A percentile compares a stretch with the other conserved stretches of the same genome.
Evolutionary conservation across 2,329 filamentous ascomycete species (phyloP).

Genomic region (Pestalotiopsis sp.): DNA sequence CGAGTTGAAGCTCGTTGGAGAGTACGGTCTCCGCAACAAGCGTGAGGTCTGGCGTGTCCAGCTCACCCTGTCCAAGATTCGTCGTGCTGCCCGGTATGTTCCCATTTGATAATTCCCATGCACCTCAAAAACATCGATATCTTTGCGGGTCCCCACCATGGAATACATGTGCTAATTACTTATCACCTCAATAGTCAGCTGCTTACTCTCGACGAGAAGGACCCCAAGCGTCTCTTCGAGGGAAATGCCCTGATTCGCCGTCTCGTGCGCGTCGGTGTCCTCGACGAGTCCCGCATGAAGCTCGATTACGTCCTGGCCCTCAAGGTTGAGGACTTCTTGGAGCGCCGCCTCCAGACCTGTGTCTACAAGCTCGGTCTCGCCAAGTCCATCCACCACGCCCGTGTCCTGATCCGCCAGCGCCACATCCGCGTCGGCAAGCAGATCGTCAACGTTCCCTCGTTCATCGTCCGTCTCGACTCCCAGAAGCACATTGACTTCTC

Average conservation of each 20-base stretch:
- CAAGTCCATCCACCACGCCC: conserved; percentile 99
- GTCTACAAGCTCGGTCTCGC: conserved; percentile 99
- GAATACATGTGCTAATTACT: conserved; percentile 14
- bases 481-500: conserved; percentile 99
- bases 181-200: conserved; percentile 75
- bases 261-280: conserved; percentile 99
- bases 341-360: conserved; percentile 99
- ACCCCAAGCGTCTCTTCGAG: conserved; percentile 99
- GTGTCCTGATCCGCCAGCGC: conserved; percentile 99
- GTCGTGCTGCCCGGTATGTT: conserved; percentile 98
- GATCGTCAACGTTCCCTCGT: conserved; percentile 99
- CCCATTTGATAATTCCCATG: neutral
- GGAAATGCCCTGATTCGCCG: conserved; percentile 99
- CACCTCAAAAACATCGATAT: neutral
- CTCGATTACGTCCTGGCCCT: conserved; percentile 99
- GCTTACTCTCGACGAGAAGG: conserved; percentile 99
- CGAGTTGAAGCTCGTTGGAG: conserved; percentile 99
- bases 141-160: neutral
- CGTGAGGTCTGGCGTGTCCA: conserved; percentile 99
- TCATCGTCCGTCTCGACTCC: conserved; percentile 99
- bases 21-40: conserved; percentile 99
- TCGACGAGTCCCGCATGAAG: conserved; percentile 99
- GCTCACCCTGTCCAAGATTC: conserved; percentile 99
- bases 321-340: conserved; percentile 99
- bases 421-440: conserved; percentile 99